Percentiles rank a stretch among this genome's conserved stretches.
phyloP scores from a whole-genome alignment of 768 basidiomycete species.

The Hygrocybe punicea region DNA sequence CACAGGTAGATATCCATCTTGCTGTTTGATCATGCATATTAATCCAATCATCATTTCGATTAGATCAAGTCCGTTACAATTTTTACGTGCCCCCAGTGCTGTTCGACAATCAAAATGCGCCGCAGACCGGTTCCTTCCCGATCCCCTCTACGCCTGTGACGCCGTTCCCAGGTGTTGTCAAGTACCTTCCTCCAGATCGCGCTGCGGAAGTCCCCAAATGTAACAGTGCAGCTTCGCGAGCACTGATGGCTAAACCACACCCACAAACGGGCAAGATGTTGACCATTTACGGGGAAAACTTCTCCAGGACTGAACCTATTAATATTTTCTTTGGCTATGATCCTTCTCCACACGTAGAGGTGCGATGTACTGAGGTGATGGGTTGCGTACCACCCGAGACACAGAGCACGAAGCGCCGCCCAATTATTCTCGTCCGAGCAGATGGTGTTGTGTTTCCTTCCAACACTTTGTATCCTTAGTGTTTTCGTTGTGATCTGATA shows the following conservation, averaged over 20 bases:
- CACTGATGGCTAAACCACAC: constrained; percentile 70
- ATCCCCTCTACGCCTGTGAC: constrained; percentile 81
- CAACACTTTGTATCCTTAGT: constrained; percentile 73
- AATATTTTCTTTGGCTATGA: constrained; percentile 84
- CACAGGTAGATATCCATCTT: constrained; percentile 54
- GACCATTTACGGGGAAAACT: constrained; percentile 87
- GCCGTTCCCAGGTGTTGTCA: constrained; percentile 82
- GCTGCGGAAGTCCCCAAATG: constrained; percentile 79
- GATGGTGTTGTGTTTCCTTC: constrained; percentile 90
- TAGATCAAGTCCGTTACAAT: constrained; percentile 90
- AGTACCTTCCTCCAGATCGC: constrained; percentile 87
- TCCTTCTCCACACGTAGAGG: constrained; percentile 82
- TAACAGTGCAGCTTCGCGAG: constrained; percentile 62
- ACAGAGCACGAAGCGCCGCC: constrained; percentile 63
- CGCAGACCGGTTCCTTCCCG: constrained; percentile 69
- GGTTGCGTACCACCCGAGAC: constrained; percentile 77
- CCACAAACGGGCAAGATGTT: constrained; percentile 77
- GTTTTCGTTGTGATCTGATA: constrained; percentile 9
- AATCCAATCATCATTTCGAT: constrained; percentile 17
- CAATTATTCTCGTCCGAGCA: constrained; percentile 75
- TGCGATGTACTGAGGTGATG: constrained; percentile 81
- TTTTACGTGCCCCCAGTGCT: constrained; percentile 87
- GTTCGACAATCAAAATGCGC: constrained; percentile 75
- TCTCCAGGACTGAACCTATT: constrained; percentile 77
- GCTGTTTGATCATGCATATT: constrained; percentile 1